Conservation (phyloP, 2,329 filamentous ascomycete genomes). For the Xylariaceae sp. region DNA sequence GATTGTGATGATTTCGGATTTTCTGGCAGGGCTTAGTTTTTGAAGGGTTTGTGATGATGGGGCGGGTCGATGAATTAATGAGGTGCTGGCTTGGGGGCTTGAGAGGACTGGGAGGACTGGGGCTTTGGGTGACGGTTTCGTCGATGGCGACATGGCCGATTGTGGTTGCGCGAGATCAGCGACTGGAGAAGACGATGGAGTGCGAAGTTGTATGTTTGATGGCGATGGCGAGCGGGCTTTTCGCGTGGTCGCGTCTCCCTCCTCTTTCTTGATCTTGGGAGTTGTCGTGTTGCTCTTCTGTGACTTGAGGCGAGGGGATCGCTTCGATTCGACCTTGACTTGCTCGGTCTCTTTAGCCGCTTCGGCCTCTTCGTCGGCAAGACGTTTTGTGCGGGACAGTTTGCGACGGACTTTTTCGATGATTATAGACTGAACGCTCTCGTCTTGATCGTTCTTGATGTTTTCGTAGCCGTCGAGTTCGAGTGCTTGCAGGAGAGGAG, state of each 20-base stretch:
- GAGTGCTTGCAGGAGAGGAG: constrained; percentile 1
- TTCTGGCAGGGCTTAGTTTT: not conserved
- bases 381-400: not conserved
- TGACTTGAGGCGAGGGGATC: not conserved
- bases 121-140: not conserved
- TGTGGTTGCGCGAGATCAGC: no score
- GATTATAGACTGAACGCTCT: constrained; percentile 9
- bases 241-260: not conserved
- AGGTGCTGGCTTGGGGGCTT: no score
- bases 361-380: not conserved
- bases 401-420: constrained; percentile 8
- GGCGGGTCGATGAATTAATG: no score
- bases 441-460: not conserved
- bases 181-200: not conserved
- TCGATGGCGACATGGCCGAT: no score
- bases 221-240: not conserved
- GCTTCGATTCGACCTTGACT: not conserved
- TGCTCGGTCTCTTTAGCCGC: no score
- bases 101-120: no score
- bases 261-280: not conserved
- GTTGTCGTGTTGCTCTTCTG: no score
- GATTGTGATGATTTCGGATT: not conserved
- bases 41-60: no score
- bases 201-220: not conserved
- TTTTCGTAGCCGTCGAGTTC: constrained; percentile 13